Conservation (phyloP, 2,329 filamentous ascomycete genomes). For the Sporothrix pallida region DNA sequence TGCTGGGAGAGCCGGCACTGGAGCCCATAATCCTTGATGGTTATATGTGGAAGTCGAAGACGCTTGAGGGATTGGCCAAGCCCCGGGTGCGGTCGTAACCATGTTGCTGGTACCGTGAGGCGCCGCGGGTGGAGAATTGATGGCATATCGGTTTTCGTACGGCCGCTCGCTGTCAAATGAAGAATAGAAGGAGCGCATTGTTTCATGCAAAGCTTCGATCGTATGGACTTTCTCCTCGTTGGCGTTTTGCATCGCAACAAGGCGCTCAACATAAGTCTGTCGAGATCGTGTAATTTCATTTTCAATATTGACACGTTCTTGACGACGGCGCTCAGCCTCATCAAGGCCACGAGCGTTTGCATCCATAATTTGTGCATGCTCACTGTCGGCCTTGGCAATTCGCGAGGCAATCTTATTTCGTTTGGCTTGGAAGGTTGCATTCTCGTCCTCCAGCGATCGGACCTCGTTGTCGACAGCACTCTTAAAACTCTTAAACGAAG, state of each 20-base stretch:
- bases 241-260: constrained; percentile 46
- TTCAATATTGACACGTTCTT: constrained; percentile 56
- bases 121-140: not conserved
- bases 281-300: constrained; percentile 55
- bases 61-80: constrained; percentile 36
- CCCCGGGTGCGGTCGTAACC: not conserved
- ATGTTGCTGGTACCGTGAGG: constrained; percentile 21
- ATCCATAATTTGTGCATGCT: constrained; percentile 72
- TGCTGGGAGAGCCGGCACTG: not conserved
- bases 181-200: constrained; percentile 51
- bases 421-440: constrained; percentile 67
- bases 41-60: constrained; percentile 11
- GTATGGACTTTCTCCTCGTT: constrained; percentile 51
- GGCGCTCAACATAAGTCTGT: constrained; percentile 50
- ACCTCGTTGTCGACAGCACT: constrained; percentile 66
- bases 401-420: constrained; percentile 74
- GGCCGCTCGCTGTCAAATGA: constrained; percentile 51
- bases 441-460: constrained; percentile 67
- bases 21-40: constrained; percentile 25
- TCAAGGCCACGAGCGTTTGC: constrained; percentile 70
- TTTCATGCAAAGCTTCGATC: constrained; percentile 45
- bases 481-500: constrained; percentile 64
- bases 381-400: constrained; percentile 73
- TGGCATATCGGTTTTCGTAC: constrained; percentile 46
- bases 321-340: constrained; percentile 65